Evolutionary conservation across 2,329 filamentous ascomycete species (phyloP).

Genomic region (Aspergillus intermedius): DNA sequence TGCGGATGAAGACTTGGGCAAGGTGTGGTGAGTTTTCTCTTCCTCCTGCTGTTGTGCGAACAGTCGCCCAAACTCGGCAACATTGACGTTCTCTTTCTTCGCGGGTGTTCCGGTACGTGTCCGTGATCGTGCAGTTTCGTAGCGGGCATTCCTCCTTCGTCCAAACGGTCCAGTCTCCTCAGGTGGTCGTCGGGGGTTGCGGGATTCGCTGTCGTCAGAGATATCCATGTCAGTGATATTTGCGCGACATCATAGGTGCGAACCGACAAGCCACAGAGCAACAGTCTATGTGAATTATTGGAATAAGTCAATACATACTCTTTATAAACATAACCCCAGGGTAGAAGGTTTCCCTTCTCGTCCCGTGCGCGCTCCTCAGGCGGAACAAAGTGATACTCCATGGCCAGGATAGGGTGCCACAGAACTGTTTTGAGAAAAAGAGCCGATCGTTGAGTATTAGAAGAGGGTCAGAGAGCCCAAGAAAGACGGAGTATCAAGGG

Average conservation of each 20-base stretch:
- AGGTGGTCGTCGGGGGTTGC: slow-evolving; percentile 47
- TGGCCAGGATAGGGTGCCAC: slow-evolving; percentile 19
- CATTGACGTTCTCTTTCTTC: slow-evolving; percentile 50
- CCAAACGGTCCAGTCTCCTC: slow-evolving; percentile 60
- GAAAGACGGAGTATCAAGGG: background rate
- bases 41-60: slow-evolving; percentile 41
- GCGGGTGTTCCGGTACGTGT: slow-evolving; percentile 55
- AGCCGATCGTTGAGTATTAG: background rate
- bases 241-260: slow-evolving; percentile 3
- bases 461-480: background rate
- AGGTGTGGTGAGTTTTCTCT: slow-evolving; percentile 29
- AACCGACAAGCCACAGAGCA: background rate
- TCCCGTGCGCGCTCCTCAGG: slow-evolving; percentile 57
- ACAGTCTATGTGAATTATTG: no score
- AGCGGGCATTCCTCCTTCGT: slow-evolving; percentile 43
- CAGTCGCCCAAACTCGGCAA: slow-evolving; percentile 42
- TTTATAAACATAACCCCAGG: slow-evolving; percentile 59
- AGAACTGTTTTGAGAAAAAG: background rate
- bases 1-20: slow-evolving; percentile 35
- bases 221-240: slow-evolving; percentile 21
- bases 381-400: slow-evolving; percentile 62
- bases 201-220: slow-evolving; percentile 32
- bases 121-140: slow-evolving; percentile 41
- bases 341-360: slow-evolving; percentile 52
- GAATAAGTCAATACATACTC: slow-evolving; percentile 42